Base-by-base conservation (phyloP, 805 yeast genomes). In the Osmozyma mogii region DNA sequence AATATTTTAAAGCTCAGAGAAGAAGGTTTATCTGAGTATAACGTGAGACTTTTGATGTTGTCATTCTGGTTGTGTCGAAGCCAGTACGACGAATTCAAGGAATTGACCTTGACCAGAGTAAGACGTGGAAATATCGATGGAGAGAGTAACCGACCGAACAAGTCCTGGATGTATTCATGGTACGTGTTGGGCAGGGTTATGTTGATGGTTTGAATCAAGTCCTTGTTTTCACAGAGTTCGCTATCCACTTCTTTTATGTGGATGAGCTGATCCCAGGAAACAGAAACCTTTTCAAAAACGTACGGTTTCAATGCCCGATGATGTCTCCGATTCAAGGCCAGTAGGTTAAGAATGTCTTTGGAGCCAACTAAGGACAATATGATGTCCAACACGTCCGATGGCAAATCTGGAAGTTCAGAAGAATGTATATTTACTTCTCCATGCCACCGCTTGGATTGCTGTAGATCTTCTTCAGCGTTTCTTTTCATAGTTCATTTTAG, bases 1-100 rank as follows among this genome's bases (percentile, higher is more conserved):
- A 72, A 72, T 12, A 51, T 52, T 28, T 56, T 46, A 11, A 54
- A 55, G 22, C 40, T 29, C 8, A 33, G 27, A 31, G 10, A 35
- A 43, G 8, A 15, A n/a, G 9, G 15, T 5, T 27, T 29, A 13
- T 55, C 58, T 25, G 44, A 47, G 37, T 51, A 52, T n/a, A 62
- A 37, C 2, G 51, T 41, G 11, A 62, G 31, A 6, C 34, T 26
- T 11, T 26, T 38, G 15, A 62, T 28, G 7, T 29, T 31, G 12
- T 30, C 17, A 22, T 47, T 43, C 5, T 30, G 17, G 22, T 65
- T 38, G 36, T 63, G 62, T 33, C 60, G 60, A 25, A 63, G 43
- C 70, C 70, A 63, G 29, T 58, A 51, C 3, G 68, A 58, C 31
- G 63, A 58, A 31, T 52, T 58, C 19, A 41, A 45, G 4, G 63